Evolutionary conservation across 768 basidiomycete species (phyloP), one percentile per base, ranked within the genome.

Genomic region (Mycena rosella): DNA sequence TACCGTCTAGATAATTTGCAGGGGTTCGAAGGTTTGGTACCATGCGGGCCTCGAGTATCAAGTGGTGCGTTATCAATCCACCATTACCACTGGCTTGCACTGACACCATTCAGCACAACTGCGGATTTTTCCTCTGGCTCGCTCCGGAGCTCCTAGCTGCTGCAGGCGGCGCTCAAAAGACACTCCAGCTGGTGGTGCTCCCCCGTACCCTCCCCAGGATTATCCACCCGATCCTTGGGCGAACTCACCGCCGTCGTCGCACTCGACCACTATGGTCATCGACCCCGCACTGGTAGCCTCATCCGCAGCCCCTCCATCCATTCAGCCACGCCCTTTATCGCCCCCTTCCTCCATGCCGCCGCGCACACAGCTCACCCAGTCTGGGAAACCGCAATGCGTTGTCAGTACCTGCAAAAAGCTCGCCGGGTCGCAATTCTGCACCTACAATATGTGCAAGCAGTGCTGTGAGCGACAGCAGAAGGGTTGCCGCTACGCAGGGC

Each of bases 381-480:
- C 48, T 14, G 24, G 7, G 9, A 15, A 3, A 5, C n/a, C n/a
- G 5, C 36, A 7, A 7, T 51, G 59, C 38, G 10, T 13, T 13
- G n/a, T n/a, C n/a, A n/a, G n/a, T n/a, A n/a, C n/a, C 49, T 18
- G 5, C 24, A 34, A 34, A 34, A 34, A 6, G 32, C 32, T 42
- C 5, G 60, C 49, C 18, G 51, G 49, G 13, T 17, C 60, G 24
- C 26, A 32, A 13, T 13, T 42, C 32, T 62, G 60, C 27, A 20
- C 36, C 13, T 36, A 32, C 14, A 10, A 14, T 17, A 62, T 52
- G 60, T 62, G 60, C 51, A 62, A 62, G 40, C 14, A 17, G 18
- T 62, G 60, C 24, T 62, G 51, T 27, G 61, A 63, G 42, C 26
- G 27, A 15, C 61, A 63, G 26, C 9, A 26, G 15, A 54, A 63